Evolutionary conservation across 2,329 filamentous ascomycete genomes (phyloP), one percentile per base, ranked within the genome.

Genomic region (Aureobasidium sp.): DNA sequence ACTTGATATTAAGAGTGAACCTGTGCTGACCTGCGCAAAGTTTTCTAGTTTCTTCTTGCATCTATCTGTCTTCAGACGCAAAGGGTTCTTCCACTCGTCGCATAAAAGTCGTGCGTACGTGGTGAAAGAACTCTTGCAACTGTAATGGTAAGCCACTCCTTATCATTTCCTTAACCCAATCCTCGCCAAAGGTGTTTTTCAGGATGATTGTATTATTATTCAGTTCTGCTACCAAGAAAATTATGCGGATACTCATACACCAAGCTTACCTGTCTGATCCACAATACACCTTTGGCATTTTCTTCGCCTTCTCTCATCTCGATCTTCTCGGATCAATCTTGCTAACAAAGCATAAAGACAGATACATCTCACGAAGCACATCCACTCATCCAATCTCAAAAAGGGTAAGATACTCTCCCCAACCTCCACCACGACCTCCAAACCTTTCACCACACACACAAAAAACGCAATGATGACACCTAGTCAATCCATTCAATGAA

Each of bases 401-500:
- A 37, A 60, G 45, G 65, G 67, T 68, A 66, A 66, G 67, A 48
- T 34, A 25, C 11, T 34, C 31, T 17, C 53, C 57, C 27, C 31
- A 22, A 3, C 34, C 36, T 34, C n/a, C 27, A 14, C 22, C 58
- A 56, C 52, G 56, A 52, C 53, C 5, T 7, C 15, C n/a, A 25
- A 34, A 3, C 4, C 25, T 8, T 27, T 2, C 25, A 15, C 2
- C 15, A 17, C 15, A 12, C 55, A 15, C 27, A 25, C 25, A 51
- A 25, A 25, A 25, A 25, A 52, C 65, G 67, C 67, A 62, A 73
- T 66, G 72, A 74, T 73, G 72, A 72, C 69, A 71, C 63, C 69
- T 60, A 74, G 72, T 74, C 70, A 69, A 74, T 74, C 72, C 72
- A 74, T 74, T 74, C 72, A 69, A 74, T 69, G 70, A 74, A 69